A percentile compares a stretch with the other conserved stretches of the same genome.
phyloP scores from a whole-genome alignment of 2,329 filamentous ascomycete species.

The Triangularia setosa region DNA sequence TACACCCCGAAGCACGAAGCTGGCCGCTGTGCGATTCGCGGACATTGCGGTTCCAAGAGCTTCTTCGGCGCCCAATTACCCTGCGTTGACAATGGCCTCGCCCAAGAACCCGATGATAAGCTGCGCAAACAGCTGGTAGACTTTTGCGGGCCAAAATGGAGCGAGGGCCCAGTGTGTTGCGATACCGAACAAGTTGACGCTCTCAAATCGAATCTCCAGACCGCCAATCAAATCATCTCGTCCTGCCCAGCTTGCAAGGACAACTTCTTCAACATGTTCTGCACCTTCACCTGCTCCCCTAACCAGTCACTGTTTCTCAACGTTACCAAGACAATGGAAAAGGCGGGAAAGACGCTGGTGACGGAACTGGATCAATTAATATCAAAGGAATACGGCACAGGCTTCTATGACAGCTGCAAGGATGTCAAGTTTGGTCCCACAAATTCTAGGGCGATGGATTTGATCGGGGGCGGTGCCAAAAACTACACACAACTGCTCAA shows the following conservation, averaged over 20 bases:
- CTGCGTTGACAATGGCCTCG: constrained; percentile 85
- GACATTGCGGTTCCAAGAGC: constrained; percentile 85
- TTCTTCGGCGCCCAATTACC: constrained; percentile 88
- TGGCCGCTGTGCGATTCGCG: constrained; percentile 84
- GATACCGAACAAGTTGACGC: constrained; percentile 75
- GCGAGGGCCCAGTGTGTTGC: constrained; percentile 79
- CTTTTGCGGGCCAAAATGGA: constrained; percentile 87
- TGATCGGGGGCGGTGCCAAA: constrained; percentile 92
- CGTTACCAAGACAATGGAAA: constrained; percentile 69
- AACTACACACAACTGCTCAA: constrained; percentile 84
- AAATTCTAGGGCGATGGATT: constrained; percentile 88
- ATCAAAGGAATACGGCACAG: constrained; percentile 75
- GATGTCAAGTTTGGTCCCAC: constrained; percentile 97
- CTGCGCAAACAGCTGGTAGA: constrained; percentile 74
- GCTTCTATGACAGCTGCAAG: constrained; percentile 96
- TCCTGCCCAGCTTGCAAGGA: constrained; percentile 95
- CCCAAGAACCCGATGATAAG: constrained; percentile 66
- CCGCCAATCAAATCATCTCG: constrained; percentile 82
- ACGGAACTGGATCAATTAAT: constrained; percentile 88
- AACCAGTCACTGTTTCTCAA: constrained; percentile 96
- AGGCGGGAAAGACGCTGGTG: constrained; percentile 60
- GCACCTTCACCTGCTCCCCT: constrained; percentile 96
- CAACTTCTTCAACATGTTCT: constrained; percentile 98
- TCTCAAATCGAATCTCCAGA: constrained; percentile 78
- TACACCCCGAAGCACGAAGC: constrained; percentile 69